A percentile compares a stretch with the other conserved stretches of the same genome.
phyloP scores from a whole-genome alignment of 768 basidiomycete species.

The Russula lepida region DNA sequence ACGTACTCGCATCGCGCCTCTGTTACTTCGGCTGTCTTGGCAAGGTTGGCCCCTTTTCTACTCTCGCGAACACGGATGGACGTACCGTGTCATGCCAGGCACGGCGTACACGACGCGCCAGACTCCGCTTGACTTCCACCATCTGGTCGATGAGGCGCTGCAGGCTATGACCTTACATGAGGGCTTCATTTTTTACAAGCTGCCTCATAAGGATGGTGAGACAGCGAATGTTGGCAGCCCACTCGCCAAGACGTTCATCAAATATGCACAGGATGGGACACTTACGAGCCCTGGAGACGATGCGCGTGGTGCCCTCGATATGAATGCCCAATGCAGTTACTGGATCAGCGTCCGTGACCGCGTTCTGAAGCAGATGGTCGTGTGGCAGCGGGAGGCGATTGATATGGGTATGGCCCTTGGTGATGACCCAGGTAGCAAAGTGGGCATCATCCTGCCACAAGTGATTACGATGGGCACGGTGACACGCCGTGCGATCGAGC shows the following conservation, averaged over 20 bases:
- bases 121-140: constrained; percentile 47
- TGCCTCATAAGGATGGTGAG: constrained; percentile 95
- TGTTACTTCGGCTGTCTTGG: constrained; percentile 86
- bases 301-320: constrained; percentile 76
- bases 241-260: constrained; percentile 81
- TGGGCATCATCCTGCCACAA: constrained; percentile 92
- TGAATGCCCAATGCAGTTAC: constrained; percentile 94
- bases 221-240: constrained; percentile 93
- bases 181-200: constrained; percentile 71
- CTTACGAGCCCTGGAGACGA: constrained; percentile 74
- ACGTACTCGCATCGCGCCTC: constrained; percentile 71
- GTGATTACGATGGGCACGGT: constrained; percentile 99
- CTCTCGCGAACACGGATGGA: constrained; percentile 87
- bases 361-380: constrained; percentile 86
- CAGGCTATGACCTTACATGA: constrained; percentile 40
- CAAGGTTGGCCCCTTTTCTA: constrained; percentile 74
- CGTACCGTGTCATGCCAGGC: constrained; percentile 59
- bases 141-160: constrained; percentile 52
- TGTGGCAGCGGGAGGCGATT: constrained; percentile 56
- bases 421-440: constrained; percentile 36
- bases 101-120: constrained; percentile 39
- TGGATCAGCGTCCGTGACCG: constrained; percentile 95
- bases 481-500: constrained; percentile 94
- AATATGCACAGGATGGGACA: constrained; percentile 80
- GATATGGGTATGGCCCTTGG: constrained; percentile 43